phyloP scores from a whole-genome alignment of 2,329 filamentous ascomycete genomes.

The Pestalotiopsis sp. region DNA sequence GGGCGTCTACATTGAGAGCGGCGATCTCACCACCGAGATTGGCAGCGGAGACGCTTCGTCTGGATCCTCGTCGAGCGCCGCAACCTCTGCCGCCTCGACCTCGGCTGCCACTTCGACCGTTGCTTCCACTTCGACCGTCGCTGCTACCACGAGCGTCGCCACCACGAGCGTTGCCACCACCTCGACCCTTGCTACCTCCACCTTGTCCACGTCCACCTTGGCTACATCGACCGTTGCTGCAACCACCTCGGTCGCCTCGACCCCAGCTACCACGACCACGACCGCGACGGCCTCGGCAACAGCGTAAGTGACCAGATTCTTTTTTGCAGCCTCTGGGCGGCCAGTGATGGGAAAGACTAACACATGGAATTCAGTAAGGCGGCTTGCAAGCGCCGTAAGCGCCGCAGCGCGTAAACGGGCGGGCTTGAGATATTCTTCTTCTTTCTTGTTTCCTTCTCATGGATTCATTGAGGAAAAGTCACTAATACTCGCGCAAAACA shows the following conservation, averaged over 20 bases:
- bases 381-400: slow-evolving; percentile 5
- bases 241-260: neutral
- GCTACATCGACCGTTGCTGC: neutral
- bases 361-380: slow-evolving; percentile 3
- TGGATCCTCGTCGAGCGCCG: slow-evolving; percentile 14
- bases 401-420: neutral
- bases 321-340: neutral
- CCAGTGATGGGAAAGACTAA: slow-evolving; percentile 1
- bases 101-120: neutral
- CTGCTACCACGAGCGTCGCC: neutral
- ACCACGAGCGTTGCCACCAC: neutral
- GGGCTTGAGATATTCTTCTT: neutral
- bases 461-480: neutral
- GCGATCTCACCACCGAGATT: slow-evolving; percentile 54
- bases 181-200: neutral
- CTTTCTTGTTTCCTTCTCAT: neutral
- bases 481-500: neutral
- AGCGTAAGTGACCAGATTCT: neutral
- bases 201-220: neutral
- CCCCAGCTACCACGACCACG: neutral
- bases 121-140: neutral
- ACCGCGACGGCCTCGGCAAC: neutral
- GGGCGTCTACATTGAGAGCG: slow-evolving; percentile 71
- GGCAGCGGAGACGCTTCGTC: slow-evolving; percentile 69
- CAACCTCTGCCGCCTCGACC: neutral